phyloP scores from a whole-genome alignment of 2,329 filamentous ascomycete species.

The Myriosclerotinia scirpicola region DNA sequence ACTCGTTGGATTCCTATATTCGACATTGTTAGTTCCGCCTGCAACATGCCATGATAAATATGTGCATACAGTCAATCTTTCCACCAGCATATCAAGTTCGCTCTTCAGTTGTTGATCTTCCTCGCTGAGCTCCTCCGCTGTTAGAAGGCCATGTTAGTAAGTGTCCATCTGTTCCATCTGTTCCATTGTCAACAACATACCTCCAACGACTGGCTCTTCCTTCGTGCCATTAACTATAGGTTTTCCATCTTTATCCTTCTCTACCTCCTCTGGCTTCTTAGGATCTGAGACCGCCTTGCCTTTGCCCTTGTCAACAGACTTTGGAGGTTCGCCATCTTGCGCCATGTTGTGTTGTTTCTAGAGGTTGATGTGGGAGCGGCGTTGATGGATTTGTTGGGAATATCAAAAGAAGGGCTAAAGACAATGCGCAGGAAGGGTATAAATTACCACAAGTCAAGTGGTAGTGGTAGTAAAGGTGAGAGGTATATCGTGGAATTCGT shows the following conservation, averaged over 20 bases:
- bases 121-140: slow-evolving; percentile 86
- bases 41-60: slow-evolving; percentile 24
- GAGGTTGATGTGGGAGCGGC: slow-evolving; percentile 23
- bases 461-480: slow-evolving; percentile 22
- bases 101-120: slow-evolving; percentile 98
- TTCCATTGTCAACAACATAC: slow-evolving; percentile 37
- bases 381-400: slow-evolving; percentile 12
- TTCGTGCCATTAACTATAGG: slow-evolving; percentile 70
- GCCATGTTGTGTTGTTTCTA: slow-evolving; percentile 72
- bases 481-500: slow-evolving; percentile 38
- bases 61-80: slow-evolving; percentile 75
- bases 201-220: slow-evolving; percentile 57
- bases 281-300: slow-evolving; percentile 73
- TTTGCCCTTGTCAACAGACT: slow-evolving; percentile 91
- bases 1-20: slow-evolving; percentile 75
- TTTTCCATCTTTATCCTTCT: slow-evolving; percentile 71
- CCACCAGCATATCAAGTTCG: slow-evolving; percentile 96
- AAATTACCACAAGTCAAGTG: slow-evolving; percentile 15
- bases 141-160: slow-evolving; percentile 42
- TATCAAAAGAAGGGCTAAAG: slow-evolving; percentile 18
- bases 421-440: slow-evolving; percentile 17
- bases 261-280: slow-evolving; percentile 58
- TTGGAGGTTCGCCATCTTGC: slow-evolving; percentile 85
- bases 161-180: slow-evolving; percentile 31
- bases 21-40: slow-evolving; percentile 26